These are phyloP conservation scores for Fagus sylvatica DNA, from an alignment of 306 rosid genomes.

Conservation along the genomic window DNA sequence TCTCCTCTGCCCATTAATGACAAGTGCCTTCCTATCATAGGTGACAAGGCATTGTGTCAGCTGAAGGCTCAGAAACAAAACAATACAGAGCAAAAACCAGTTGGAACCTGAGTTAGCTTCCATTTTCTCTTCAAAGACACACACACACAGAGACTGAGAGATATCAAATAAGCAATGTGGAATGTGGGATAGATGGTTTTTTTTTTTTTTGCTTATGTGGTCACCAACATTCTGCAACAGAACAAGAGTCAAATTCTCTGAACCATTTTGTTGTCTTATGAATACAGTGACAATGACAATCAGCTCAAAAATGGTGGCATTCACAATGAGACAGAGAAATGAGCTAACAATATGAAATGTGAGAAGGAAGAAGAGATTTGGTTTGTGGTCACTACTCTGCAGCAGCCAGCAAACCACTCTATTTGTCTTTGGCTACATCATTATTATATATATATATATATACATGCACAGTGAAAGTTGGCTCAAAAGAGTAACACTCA, in stretches of 20 bases:
- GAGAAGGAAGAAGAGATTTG: slow-evolving; percentile 6
- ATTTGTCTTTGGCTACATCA: slow-evolving; percentile 1
- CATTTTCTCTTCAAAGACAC: slow-evolving; percentile 38
- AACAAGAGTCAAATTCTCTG: neutral
- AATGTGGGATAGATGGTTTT: neutral
- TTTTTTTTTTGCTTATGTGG: neutral
- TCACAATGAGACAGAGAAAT: neutral
- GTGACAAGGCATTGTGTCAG: slow-evolving; percentile 55
- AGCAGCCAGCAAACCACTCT: neutral
- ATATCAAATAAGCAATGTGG: neutral
- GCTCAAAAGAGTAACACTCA: neutral
- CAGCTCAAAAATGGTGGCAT: neutral
- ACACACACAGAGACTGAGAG: neutral
- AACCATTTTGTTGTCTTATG: neutral
- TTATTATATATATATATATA: neutral
- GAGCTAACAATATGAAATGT: neutral
- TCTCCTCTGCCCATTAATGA: slow-evolving; percentile 84
- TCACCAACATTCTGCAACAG: neutral
- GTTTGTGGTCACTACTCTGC: neutral
- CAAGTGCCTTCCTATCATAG: slow-evolving; percentile 76
- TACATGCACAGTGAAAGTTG: neutral
- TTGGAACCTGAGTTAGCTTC: slow-evolving; percentile 53
- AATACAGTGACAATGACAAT: neutral
- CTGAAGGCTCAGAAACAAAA: slow-evolving; percentile 44
- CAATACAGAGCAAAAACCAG: slow-evolving; percentile 36